Percentiles rank a stretch among this genome's conserved stretches.
These are phyloP conservation scores for Trichoderma guizhouense DNA, from an alignment of 2,329 filamentous ascomycete genomes.

Conservation along the genomic window DNA sequence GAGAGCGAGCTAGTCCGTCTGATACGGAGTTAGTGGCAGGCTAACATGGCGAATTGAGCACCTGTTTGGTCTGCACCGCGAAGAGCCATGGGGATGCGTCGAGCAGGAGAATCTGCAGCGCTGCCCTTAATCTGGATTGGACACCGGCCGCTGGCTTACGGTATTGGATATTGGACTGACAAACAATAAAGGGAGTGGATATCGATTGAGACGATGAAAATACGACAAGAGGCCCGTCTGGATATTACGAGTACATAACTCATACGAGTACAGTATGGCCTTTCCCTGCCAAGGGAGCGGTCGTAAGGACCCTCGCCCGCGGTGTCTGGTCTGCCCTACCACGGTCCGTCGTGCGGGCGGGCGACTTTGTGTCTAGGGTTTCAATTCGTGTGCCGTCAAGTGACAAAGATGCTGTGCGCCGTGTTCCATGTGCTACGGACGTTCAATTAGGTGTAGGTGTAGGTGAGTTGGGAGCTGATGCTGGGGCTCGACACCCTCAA, in stretches of 20 bases:
- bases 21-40: constrained; percentile 8
- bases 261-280: background rate
- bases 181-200: constrained; percentile 12
- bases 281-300: constrained; percentile 14
- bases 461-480: background rate
- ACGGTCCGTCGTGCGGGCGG: constrained; percentile 1
- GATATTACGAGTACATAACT: background rate
- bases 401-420: background rate
- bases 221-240: background rate
- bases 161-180: background rate
- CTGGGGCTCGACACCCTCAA: background rate
- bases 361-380: background rate
- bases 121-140: constrained; percentile 5
- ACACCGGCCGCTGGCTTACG: background rate
- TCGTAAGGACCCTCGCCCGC: background rate
- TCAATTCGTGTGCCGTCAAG: background rate
- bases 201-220: background rate
- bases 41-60: constrained; percentile 1
- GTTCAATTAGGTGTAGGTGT: background rate
- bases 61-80: background rate
- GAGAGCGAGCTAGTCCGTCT: constrained; percentile 5
- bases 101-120: background rate
- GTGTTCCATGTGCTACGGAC: background rate
- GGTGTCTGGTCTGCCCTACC: background rate
- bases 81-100: background rate